Conservation (phyloP, 345 rosid genomes). For the Moricandia moricandioides region DNA sequence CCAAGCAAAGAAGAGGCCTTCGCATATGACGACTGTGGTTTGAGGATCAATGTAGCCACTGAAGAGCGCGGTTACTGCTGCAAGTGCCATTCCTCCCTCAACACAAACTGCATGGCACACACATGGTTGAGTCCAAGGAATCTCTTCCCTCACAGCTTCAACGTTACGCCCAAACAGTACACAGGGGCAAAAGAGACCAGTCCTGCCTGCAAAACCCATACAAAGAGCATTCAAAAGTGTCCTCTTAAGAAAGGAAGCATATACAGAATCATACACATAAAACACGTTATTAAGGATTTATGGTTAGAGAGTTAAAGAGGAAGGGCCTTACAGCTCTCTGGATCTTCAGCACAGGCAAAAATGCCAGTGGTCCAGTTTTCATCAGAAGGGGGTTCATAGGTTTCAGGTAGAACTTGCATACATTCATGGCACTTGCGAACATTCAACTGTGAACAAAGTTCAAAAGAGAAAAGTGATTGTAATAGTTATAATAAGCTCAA, state of each 20-base stretch:
- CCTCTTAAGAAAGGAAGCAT: neutral
- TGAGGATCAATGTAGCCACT: conserved; percentile 71
- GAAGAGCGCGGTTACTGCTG: conserved; percentile 61
- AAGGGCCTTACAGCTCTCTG: conserved; percentile 61
- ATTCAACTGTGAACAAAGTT: conserved; percentile 42
- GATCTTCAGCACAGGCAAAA: conserved; percentile 64
- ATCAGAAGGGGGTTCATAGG: conserved; percentile 85
- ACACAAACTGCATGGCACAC: conserved; percentile 79
- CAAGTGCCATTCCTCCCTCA: conserved; percentile 81
- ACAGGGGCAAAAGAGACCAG: conserved; percentile 79
- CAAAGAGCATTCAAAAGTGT: neutral
- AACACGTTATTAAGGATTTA: conserved; percentile 12
- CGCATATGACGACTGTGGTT: conserved; percentile 71
- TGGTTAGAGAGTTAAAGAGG: neutral
- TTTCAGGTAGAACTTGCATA: conserved; percentile 75
- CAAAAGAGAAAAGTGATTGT: neutral
- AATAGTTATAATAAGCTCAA: conserved; percentile 1
- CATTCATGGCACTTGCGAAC: conserved; percentile 70
- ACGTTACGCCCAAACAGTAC: conserved; percentile 74
- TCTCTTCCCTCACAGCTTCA: conserved; percentile 64
- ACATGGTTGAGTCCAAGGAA: conserved; percentile 77
- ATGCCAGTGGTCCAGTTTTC: conserved; percentile 93
- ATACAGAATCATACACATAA: too few species aligned
- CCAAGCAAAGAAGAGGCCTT: conserved; percentile 78
- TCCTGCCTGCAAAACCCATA: conserved; percentile 50